A percentile compares a stretch with the other conserved stretches of the same genome.
These are phyloP conservation scores for Withania somnifera DNA, from an alignment of 305 asterid species.

Conservation along the genomic window DNA sequence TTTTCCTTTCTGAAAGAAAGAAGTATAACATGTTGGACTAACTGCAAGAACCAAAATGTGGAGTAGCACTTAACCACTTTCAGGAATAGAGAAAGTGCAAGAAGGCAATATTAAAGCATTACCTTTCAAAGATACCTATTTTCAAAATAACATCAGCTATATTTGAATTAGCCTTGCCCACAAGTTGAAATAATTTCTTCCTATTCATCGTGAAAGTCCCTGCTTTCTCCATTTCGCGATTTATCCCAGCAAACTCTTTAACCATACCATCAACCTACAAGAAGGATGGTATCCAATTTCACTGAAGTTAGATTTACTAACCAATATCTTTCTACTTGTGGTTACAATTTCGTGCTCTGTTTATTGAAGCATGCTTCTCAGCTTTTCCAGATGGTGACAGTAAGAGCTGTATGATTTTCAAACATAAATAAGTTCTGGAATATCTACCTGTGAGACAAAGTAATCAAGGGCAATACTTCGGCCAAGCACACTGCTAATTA, in stretches of 20 bases:
- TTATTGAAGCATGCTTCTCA: not conserved
- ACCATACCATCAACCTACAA: constrained; percentile 92
- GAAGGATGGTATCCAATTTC: not conserved
- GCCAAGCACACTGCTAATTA: constrained; percentile 85
- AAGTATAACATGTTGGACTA: not conserved
- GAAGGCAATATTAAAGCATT: not conserved
- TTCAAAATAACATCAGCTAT: constrained; percentile 83
- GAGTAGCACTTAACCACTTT: not conserved
- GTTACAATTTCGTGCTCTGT: not conserved
- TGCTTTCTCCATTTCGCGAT: constrained; percentile 84
- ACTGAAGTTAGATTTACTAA: not conserved
- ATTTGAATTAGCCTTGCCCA: constrained; percentile 97
- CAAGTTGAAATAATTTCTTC: constrained; percentile 86
- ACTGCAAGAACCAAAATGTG: not conserved
- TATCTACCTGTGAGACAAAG: constrained; percentile 82
- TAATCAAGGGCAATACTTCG: constrained; percentile 95
- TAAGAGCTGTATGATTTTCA: not conserved
- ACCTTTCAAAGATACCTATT: constrained; percentile 96
- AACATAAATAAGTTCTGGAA: constrained; percentile 1
- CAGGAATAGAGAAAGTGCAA: not conserved
- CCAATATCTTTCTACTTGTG: not conserved
- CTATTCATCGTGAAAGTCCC: constrained; percentile 91
- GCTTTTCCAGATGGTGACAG: not conserved
- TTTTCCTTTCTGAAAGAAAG: not conserved
- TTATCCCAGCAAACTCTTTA: constrained; percentile 80